phyloP scores from a whole-genome alignment of 768 basidiomycete genomes.

The Boletus patriciae region DNA sequence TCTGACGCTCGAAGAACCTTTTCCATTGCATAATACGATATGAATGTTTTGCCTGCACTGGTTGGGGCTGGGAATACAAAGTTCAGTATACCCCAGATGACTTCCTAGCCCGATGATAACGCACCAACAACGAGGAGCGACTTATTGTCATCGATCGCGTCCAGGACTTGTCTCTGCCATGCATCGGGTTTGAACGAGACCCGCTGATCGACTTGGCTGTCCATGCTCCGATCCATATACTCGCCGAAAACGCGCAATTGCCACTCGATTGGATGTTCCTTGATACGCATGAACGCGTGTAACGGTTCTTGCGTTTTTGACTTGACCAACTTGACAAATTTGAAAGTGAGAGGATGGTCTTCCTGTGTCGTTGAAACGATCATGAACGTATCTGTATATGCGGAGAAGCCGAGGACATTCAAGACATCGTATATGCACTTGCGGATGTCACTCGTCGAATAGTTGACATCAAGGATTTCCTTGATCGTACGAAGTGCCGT shows the following conservation, averaged over 20 bases:
- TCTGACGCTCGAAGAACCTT: constrained; percentile 60
- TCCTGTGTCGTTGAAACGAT: constrained; percentile 10
- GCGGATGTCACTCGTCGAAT: constrained; percentile 30
- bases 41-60: constrained; percentile 75
- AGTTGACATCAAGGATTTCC: constrained; percentile 39
- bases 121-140: constrained; percentile 68
- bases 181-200: constrained; percentile 67
- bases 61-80: constrained; percentile 52
- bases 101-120: constrained; percentile 7
- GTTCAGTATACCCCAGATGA: background rate
- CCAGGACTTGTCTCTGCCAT: constrained; percentile 68
- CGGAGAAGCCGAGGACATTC: constrained; percentile 47
- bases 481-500: constrained; percentile 50
- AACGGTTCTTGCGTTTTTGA: constrained; percentile 41
- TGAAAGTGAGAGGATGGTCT: constrained; percentile 44
- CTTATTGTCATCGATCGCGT: constrained; percentile 55
- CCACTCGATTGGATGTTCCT: constrained; percentile 60
- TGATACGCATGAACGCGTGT: constrained; percentile 54
- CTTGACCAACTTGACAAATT: constrained; percentile 55
- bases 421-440: constrained; percentile 43
- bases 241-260: constrained; percentile 70
- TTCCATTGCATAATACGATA: constrained; percentile 78
- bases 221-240: constrained; percentile 73
- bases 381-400: constrained; percentile 33
- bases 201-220: constrained; percentile 53